Conservation (phyloP, 2,329 filamentous ascomycete genomes). For the Ilyonectria robusta region DNA sequence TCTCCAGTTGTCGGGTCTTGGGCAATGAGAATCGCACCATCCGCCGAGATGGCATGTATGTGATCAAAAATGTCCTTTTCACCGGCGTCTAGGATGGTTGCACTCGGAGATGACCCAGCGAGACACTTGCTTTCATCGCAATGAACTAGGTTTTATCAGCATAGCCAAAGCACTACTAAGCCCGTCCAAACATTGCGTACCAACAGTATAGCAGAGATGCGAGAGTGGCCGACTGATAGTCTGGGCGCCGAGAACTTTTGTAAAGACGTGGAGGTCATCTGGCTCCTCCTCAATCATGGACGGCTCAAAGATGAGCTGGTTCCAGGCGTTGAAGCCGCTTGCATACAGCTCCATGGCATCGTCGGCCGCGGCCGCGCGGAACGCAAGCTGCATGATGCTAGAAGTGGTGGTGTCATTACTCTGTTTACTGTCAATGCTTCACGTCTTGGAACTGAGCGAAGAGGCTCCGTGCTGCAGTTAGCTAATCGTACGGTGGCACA, state of each 20-base stretch:
- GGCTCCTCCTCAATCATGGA: slow-evolving; percentile 51
- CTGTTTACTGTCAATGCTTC: neutral
- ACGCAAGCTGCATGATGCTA: slow-evolving; percentile 30
- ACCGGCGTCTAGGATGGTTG: neutral
- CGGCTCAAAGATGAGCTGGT: slow-evolving; percentile 62
- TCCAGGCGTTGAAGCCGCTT: slow-evolving; percentile 72
- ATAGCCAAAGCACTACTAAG: neutral
- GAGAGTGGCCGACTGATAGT: slow-evolving; percentile 54
- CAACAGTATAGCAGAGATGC: slow-evolving; percentile 61
- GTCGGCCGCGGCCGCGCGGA: slow-evolving; percentile 5
- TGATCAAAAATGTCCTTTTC: slow-evolving; percentile 22
- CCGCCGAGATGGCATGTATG: slow-evolving; percentile 35
- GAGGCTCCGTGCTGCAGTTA: too few relatives aligned
- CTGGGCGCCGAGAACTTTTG: slow-evolving; percentile 55
- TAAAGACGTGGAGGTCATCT: slow-evolving; percentile 63
- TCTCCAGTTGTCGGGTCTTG: neutral
- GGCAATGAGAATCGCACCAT: slow-evolving; percentile 30
- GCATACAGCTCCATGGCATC: slow-evolving; percentile 65
- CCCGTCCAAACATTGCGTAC: slow-evolving; percentile 49
- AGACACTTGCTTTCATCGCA: slow-evolving; percentile 36
- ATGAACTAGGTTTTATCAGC: slow-evolving; percentile 36
- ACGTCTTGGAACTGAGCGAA: neutral
- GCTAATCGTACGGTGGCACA: too few relatives aligned
- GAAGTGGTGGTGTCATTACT: neutral
- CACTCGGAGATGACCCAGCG: slow-evolving; percentile 33